Evolutionary conservation across 352 stramenopile species (phyloP).

Genomic region (Elongisporangium senticosum): DNA sequence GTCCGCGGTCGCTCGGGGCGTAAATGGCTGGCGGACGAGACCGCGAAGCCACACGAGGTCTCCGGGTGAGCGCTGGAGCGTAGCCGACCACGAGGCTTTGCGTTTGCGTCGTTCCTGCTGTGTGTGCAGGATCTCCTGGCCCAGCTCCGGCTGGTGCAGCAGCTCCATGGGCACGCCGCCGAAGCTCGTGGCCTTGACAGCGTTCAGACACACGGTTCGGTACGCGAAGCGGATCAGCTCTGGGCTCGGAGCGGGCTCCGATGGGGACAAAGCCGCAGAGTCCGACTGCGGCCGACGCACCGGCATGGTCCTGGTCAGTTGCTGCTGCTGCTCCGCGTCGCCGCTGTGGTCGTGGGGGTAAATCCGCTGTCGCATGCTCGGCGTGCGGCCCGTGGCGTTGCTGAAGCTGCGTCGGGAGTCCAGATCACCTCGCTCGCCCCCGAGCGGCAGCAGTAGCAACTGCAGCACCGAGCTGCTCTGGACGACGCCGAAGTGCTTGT

Average conservation of each 20-base stretch:
- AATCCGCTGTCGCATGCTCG: background rate
- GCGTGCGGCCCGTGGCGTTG: background rate
- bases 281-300: background rate
- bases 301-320: background rate
- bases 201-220: conserved; percentile 41
- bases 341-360: background rate
- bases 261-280: background rate
- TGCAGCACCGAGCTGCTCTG: conserved; percentile 58
- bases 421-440: conserved; percentile 5
- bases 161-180: conserved; percentile 39
- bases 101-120: conserved; percentile 51
- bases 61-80: conserved; percentile 14
- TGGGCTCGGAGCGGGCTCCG: background rate
- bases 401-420: background rate
- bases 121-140: conserved; percentile 40
- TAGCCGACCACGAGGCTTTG: background rate
- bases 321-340: background rate
- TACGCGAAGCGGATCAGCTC: conserved; percentile 55
- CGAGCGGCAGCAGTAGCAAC: conserved; percentile 51
- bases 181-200: conserved; percentile 59
- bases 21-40: conserved; percentile 20
- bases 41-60: conserved; percentile 28
- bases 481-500: conserved; percentile 47
- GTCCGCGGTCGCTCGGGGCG: conserved; percentile 6
- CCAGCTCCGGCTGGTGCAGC: conserved; percentile 42